phyloP scores from a whole-genome alignment of 2,329 filamentous ascomycete species.

The Tolypocladium ovalisporum region DNA sequence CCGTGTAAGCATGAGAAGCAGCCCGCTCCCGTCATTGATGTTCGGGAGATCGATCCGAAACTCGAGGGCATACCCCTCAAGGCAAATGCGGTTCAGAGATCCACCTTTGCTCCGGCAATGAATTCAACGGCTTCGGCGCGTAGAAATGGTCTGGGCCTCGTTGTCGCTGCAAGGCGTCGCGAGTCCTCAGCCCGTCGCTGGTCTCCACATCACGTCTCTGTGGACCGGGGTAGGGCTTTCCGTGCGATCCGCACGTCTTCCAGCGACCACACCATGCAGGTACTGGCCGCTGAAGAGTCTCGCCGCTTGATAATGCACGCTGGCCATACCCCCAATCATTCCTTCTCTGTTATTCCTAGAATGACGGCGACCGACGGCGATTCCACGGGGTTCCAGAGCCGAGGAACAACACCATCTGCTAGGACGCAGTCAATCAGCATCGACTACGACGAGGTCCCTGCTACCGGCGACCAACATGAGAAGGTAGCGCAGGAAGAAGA shows the following conservation, averaged over 20 bases:
- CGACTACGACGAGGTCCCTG: neutral
- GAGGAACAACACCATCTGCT: constrained; percentile 17
- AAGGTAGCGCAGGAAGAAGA: neutral
- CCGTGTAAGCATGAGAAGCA: constrained; percentile 18
- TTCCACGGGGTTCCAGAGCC: constrained; percentile 15
- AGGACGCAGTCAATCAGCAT: constrained; percentile 3
- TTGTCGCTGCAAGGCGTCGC: neutral
- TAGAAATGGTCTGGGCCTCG: constrained; percentile 7
- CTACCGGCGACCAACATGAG: neutral
- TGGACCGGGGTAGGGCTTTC: constrained; percentile 5
- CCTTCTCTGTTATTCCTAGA: constrained; percentile 39
- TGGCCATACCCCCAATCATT: constrained; percentile 52
- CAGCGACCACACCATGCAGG: constrained; percentile 32
- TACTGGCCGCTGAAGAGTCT: constrained; percentile 35
- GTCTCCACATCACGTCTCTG: neutral
- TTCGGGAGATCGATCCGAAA: constrained; percentile 45
- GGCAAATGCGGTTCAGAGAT: constrained; percentile 38
- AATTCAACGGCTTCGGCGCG: constrained; percentile 16
- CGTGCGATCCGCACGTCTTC: constrained; percentile 16
- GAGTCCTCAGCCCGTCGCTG: neutral
- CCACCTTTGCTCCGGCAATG: constrained; percentile 35
- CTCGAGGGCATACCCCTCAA: constrained; percentile 50
- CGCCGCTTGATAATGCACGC: constrained; percentile 49
- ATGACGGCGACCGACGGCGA: constrained; percentile 26
- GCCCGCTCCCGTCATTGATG: constrained; percentile 40